phyloP scores from a whole-genome alignment of 805 yeast genomes.

The Cyberlindnera galapagoensis region DNA sequence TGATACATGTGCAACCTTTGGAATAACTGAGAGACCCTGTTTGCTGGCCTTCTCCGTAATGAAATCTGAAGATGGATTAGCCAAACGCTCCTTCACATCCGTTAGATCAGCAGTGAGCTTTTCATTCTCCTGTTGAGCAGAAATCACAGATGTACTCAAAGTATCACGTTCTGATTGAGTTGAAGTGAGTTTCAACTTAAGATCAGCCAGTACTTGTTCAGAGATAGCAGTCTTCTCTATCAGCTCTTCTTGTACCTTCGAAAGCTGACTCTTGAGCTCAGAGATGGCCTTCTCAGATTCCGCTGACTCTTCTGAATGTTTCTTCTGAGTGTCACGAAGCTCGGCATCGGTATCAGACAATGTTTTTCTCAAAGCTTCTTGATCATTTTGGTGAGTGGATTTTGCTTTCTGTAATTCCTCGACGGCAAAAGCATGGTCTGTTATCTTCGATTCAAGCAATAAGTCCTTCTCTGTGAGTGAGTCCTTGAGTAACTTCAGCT shows the following conservation, averaged over 20 bases:
- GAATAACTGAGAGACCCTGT: conserved; percentile 24
- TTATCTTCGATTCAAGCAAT: background rate
- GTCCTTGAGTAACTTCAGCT: no score
- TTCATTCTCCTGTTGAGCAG: conserved; percentile 4
- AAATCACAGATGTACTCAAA: background rate
- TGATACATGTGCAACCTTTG: conserved; percentile 17
- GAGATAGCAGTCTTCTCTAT: conserved; percentile 8
- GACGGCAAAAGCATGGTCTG: no score
- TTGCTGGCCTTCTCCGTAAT: conserved; percentile 23
- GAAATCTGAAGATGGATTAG: conserved; percentile 28
- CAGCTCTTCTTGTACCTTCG: conserved; percentile 3
- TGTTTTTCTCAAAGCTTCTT: no score
- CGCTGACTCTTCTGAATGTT: background rate
- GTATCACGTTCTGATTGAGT: conserved; percentile 6
- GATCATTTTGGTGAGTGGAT: no score
- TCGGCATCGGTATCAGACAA: no score
- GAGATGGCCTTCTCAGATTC: conserved; percentile 2
- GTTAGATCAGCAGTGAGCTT: background rate
- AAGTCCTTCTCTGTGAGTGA: background rate
- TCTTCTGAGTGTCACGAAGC: background rate
- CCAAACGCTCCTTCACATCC: conserved; percentile 10
- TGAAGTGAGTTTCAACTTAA: conserved; percentile 7
- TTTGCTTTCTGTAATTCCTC: no score
- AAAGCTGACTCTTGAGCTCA: conserved; percentile 2
- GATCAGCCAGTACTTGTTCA: conserved; percentile 11